These are phyloP conservation scores for Papilionanthe hybrid DNA, from an alignment of 116 monocot genomes.

Conservation along the genomic window DNA sequence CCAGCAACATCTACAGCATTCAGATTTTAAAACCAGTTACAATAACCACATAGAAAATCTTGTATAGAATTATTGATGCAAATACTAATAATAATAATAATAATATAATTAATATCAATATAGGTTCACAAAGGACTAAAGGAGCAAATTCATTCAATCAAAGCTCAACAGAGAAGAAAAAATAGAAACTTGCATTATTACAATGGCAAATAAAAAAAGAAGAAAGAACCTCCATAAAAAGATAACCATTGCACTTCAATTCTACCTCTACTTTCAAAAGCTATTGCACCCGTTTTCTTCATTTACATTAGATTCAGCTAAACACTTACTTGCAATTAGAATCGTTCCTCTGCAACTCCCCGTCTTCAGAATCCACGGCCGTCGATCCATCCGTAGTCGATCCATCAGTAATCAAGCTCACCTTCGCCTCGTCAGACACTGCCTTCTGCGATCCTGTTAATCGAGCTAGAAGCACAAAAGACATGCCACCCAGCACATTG, in stretches of 20 bases:
- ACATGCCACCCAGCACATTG: slow-evolving; percentile 80
- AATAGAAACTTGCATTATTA: background rate
- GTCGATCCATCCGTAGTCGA: background rate
- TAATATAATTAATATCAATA: no score
- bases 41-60: background rate
- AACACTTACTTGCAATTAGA: slow-evolving; percentile 8
- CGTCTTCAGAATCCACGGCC: background rate
- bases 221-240: background rate
- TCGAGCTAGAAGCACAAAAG: slow-evolving; percentile 73
- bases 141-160: background rate
- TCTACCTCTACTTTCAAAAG: background rate
- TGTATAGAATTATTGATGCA: background rate
- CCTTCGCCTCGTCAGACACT: slow-evolving; percentile 21
- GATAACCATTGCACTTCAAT: background rate
- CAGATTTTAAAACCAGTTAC: background rate
- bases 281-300: background rate
- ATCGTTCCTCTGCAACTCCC: background rate
- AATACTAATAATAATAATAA: background rate
- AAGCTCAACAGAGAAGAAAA: background rate
- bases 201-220: background rate
- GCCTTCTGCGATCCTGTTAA: slow-evolving; percentile 80
- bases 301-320: background rate
- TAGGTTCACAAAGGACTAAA: no score
- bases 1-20: background rate
- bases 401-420: slow-evolving; percentile 5